Percentiles rank a stretch among this genome's conserved stretches.
Conservation (phyloP, 1,284 basidiomycete species). For the Sanghuangporus sanghuang region DNA sequence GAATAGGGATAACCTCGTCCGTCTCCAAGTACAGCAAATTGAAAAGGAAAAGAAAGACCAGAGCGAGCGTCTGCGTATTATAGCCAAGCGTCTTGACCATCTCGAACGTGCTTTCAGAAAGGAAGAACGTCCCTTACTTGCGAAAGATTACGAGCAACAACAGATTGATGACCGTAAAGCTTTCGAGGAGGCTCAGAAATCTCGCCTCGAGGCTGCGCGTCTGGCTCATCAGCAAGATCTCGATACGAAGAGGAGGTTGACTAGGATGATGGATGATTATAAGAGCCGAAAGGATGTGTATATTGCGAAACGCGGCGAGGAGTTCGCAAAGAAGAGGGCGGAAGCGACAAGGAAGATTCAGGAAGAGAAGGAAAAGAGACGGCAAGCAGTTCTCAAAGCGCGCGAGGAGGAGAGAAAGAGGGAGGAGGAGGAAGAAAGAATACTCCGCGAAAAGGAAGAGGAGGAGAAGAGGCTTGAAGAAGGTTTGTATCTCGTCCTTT, state of each 20-base stretch:
- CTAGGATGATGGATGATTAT: constrained; percentile 77
- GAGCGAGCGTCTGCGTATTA: constrained; percentile 78
- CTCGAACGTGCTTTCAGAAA: constrained; percentile 94
- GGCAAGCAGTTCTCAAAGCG: constrained; percentile 46
- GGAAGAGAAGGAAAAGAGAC: constrained; percentile 80
- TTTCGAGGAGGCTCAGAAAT: constrained; percentile 62
- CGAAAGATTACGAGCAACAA: constrained; percentile 86
- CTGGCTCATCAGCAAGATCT: constrained; percentile 67
- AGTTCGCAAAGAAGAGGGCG: constrained; percentile 61
- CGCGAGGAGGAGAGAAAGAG: constrained; percentile 54
- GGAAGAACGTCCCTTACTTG: constrained; percentile 86
- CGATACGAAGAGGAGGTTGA: constrained; percentile 74
- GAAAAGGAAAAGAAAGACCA: constrained; percentile 97
- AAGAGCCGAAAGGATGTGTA: constrained; percentile 54
- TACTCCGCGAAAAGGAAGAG: constrained; percentile 42
- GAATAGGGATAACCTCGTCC: constrained; percentile 87
- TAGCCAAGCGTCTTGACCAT: constrained; percentile 92
- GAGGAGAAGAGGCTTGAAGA: constrained; percentile 47
- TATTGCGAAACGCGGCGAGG: constrained; percentile 61
- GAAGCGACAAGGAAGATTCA: constrained; percentile 70
- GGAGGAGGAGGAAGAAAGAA: constrained; percentile 44
- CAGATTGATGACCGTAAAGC: constrained; percentile 71
- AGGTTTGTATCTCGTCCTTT: constrained; percentile 35
- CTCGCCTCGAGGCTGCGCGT: constrained; percentile 57
- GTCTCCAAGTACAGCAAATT: constrained; percentile 89